Percentiles rank a stretch among this genome's conserved stretches.
Conservation (phyloP, 106 monocot genomes). For the Agapanthus africanus region DNA sequence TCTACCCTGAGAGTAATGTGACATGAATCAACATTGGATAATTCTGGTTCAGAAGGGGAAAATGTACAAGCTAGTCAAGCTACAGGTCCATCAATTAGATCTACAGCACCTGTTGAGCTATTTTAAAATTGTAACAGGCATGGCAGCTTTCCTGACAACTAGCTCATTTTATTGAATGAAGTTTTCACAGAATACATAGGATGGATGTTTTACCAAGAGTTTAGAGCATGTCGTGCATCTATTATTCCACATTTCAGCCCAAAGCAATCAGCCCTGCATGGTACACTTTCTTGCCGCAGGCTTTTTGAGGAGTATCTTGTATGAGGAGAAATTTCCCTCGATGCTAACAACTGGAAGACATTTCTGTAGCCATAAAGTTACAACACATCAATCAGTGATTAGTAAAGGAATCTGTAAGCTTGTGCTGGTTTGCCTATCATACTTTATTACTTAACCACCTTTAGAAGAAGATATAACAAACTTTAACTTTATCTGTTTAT, state of each 20-base stretch:
- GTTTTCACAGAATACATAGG: background rate
- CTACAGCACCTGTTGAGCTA: background rate
- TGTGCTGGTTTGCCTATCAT: background rate
- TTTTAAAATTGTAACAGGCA: background rate
- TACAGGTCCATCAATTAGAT: background rate
- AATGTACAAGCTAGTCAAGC: background rate
- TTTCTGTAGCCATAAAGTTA: constrained; percentile 19
- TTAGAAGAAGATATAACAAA: background rate
- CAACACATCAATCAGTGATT: background rate
- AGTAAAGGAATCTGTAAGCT: no score
- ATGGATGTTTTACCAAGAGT: constrained; percentile 68
- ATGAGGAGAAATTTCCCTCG: constrained; percentile 79
- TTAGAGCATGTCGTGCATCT: constrained; percentile 63
- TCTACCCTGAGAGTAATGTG: constrained; percentile 53
- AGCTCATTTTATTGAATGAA: background rate
- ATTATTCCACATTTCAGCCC: constrained; percentile 29
- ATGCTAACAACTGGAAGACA: constrained; percentile 51
- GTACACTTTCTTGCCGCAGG: constrained; percentile 25
- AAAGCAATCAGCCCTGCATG: constrained; percentile 14
- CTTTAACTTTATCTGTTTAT: no score
- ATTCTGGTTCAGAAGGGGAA: background rate
- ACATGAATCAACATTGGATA: background rate
- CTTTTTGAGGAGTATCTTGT: constrained; percentile 45
- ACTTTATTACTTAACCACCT: background rate
- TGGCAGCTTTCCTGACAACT: background rate